Percentiles rank a stretch among this genome's conserved stretches.
Evolutionary conservation across 2,329 filamentous ascomycete genomes (phyloP).

Genomic region (Xylariales sp.): DNA sequence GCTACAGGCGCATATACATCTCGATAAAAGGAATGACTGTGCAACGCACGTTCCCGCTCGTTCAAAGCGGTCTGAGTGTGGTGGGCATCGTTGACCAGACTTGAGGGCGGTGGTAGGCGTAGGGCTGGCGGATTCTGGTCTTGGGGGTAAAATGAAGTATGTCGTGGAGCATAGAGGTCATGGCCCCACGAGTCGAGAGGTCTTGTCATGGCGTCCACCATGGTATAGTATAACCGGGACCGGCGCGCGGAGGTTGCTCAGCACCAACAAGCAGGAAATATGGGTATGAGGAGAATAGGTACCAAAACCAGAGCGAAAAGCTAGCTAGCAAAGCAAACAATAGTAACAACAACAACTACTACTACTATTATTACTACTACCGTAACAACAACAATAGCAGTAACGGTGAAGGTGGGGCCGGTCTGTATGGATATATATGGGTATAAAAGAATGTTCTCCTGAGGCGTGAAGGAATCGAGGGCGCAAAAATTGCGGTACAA

Average conservation of each 20-base stretch:
- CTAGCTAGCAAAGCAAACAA: constrained; percentile 19
- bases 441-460: constrained; percentile 38
- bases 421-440: constrained; percentile 19
- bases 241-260: constrained; percentile 41
- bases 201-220: constrained; percentile 50
- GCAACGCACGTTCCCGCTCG: constrained; percentile 40
- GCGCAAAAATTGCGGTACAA: constrained; percentile 23
- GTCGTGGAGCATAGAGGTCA: constrained; percentile 46
- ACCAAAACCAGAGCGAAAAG: constrained; percentile 13
- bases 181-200: constrained; percentile 47
- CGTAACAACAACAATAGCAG: not conserved
- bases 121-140: constrained; percentile 43
- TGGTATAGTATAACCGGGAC: constrained; percentile 46
- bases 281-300: constrained; percentile 28
- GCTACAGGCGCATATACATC: constrained; percentile 39
- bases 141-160: constrained; percentile 43
- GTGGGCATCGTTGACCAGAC: constrained; percentile 41
- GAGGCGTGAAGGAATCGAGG: constrained; percentile 15
- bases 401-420: constrained; percentile 6
- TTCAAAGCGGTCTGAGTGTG: constrained; percentile 37
- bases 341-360: not conserved
- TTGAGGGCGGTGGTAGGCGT: constrained; percentile 47
- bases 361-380: too few species aligned
- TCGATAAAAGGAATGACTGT: constrained; percentile 39
- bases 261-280: constrained; percentile 42